These are phyloP conservation scores for Neofusicoccum sp. DNA, from an alignment of 2,329 filamentous ascomycete species.

Conservation along the genomic window DNA sequence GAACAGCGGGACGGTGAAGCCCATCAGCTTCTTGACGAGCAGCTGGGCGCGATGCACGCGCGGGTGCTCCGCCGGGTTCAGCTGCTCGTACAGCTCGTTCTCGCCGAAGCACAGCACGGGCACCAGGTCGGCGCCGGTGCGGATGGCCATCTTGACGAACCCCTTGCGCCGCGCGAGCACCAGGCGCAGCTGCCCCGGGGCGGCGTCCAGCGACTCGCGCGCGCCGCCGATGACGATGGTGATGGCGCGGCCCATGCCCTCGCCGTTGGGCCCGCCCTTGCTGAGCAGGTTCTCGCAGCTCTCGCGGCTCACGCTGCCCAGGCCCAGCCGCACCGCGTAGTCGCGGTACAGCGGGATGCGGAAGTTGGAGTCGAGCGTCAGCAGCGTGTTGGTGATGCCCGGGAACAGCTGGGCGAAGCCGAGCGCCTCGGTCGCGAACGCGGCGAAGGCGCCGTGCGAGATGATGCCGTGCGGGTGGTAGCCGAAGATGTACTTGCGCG, in stretches of 20 bases:
- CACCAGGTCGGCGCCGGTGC: constrained; percentile 89
- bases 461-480: constrained; percentile 99
- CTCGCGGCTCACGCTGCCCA: constrained; percentile 85
- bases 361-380: constrained; percentile 96
- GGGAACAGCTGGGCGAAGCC: constrained; percentile 87
- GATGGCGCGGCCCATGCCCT: constrained; percentile 91
- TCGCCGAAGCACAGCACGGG: constrained; percentile 92
- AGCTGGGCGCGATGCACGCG: constrained; percentile 78
- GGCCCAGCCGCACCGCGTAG: constrained; percentile 84
- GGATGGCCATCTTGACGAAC: constrained; percentile 89
- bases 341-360: constrained; percentile 90
- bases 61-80: constrained; percentile 74
- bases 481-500: constrained; percentile 91
- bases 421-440: constrained; percentile 86
- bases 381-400: constrained; percentile 87
- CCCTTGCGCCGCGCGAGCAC: constrained; percentile 83
- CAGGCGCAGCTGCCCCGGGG: constrained; percentile 72
- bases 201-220: constrained; percentile 84
- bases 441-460: constrained; percentile 89
- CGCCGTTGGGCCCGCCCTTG: constrained; percentile 70
- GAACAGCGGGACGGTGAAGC: constrained; percentile 88
- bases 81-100: constrained; percentile 92
- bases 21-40: constrained; percentile 78
- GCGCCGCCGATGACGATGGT: constrained; percentile 95
- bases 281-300: constrained; percentile 86